Base-by-base conservation (phyloP, 176 grass and related monocot species). In the Rhynchospora pubera region DNA sequence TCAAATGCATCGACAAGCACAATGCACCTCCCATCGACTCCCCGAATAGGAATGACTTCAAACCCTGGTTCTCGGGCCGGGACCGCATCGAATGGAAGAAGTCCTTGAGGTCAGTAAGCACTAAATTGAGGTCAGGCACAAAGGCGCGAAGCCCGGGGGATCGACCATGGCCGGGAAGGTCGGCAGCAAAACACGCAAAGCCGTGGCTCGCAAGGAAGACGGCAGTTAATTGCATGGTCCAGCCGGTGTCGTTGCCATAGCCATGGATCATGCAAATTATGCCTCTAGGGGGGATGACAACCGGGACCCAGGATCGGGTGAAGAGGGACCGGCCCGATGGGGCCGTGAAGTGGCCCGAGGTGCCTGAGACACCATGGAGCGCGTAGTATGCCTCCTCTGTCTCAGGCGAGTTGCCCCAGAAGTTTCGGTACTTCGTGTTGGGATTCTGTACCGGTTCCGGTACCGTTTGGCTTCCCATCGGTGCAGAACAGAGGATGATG, bases 211-310 rank as follows among this genome's bases (percentile, higher is more conserved):
- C 92, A 30, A 98, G 89, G 87, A 94, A 98, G 81, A 90, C 66
- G 3, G 90, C 83, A 39, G 92, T 94, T 79, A 85, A 86, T 87
- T 94, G 92, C 85, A 98, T 89, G 72, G 90, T 94, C 95, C 95
- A 98, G 87, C 95, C 94, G 50, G 89, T 82, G 85, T 98, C 95
- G 77, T 98, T 94, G 56, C 95, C 89, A 67, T 98, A 98, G 43
- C 95, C 95, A 30, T 98, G 95, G 81, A 98, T 84, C 90, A 98
- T 93, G 89, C 91, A 94, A 19, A 98, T 67, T 34, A 98, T 76
- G 34, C 89, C 95, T 28, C 74, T 85, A 2, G 90, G 90, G 6
- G 74, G 39, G 32, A 24, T 11, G 57, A 62, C 62, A 62, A 69
- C 52, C 46, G 75, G 53, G 79, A 82, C 43, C 92, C 95, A 98